These are phyloP conservation scores for Stephanodiscus minutulus DNA, from an alignment of 108 stramenopile species.

Conservation along the genomic window DNA sequence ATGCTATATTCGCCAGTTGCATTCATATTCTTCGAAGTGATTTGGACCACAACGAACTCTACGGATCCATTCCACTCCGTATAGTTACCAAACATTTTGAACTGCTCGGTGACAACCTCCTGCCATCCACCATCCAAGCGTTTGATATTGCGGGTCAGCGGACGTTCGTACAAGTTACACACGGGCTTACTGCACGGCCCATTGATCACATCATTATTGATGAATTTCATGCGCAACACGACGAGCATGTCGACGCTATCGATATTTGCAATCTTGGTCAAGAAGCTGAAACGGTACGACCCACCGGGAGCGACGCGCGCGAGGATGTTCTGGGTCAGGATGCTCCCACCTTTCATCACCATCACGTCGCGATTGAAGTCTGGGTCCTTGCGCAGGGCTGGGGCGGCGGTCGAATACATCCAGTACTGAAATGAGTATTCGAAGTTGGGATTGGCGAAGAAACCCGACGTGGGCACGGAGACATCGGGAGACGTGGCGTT, in stretches of 20 bases:
- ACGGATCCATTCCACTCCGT: conserved; percentile 37
- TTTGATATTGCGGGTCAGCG: conserved; percentile 2
- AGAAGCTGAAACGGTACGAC: conserved; percentile 15
- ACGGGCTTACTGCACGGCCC: conserved; percentile 24
- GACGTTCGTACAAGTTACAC: conserved; percentile 30
- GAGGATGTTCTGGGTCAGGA: conserved; percentile 27
- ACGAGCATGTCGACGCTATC: conserved; percentile 9
- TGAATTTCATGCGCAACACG: conserved; percentile 25
- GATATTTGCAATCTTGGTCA: conserved; percentile 9
- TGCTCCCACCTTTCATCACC: conserved; percentile 7
- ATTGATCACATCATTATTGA: conserved; percentile 22
- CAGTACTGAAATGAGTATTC: conserved; percentile 15
- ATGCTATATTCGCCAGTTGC: conserved; percentile 6
- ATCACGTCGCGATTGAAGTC: conserved; percentile 23
- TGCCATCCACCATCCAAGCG: conserved; percentile 18
- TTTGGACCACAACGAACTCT: conserved; percentile 23
- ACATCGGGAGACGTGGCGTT: neutral
- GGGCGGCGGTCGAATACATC: conserved; percentile 5
- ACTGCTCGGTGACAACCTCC: conserved; percentile 25
- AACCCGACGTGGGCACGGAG: conserved; percentile 6
- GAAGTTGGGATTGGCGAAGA: conserved; percentile 41
- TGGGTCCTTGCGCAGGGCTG: neutral
- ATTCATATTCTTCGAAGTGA: conserved; percentile 10
- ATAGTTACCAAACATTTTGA: conserved; percentile 41
- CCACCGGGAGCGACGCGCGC: conserved; percentile 10